Evolutionary conservation across 108 stramenopile genomes (phyloP), one percentile per base, ranked within the genome.

Genomic region (Skeletonema tropicum): DNA sequence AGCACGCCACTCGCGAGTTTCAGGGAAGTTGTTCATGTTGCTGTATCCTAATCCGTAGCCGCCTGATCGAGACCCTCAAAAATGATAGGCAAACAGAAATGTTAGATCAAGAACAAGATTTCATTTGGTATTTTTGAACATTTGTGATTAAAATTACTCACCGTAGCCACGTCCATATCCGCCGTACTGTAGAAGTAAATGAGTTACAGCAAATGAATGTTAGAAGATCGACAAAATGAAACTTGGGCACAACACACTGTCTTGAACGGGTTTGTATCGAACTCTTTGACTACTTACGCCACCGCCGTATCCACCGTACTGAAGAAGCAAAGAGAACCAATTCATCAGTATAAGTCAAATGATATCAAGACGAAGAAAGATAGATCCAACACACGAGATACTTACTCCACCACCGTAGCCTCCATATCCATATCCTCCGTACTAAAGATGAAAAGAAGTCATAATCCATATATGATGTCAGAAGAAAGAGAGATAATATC

Each of bases 21-120:
- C 76, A 69, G 76, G 76, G 63, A 70, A 70, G 69, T 77, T 77
- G 69, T 77, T 77, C 76, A 77, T 77, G 69, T 77, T 77, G 10
- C 68, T 70, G 69, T 77, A 77, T 21, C 76, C 76, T 19, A 70
- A 57, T 70, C 69, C 69, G 15, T 70, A 70, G 35, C 69, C 60
- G 42, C 41, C 23, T 57, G 58, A 26, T 30, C 5, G 3, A 45
- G 15, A 15, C 15, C 42, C 42, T 45, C 42, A n/a, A 45, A n/a
- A 45, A 45, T 0, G 42, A 45, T n/a, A 3, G 42, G 42, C 42
- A 45, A n/a, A 45, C 42, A 45, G 42, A 45, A n/a, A 1, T 3
- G 11, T 45, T 45, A 45, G 42, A 45, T 45, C 42, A 45, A 45
- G 42, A 45, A 45, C 14, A 45, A n/a, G 5, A 5, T n/a, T 14